Base-by-base conservation (phyloP, 2,329 filamentous ascomycete genomes). In the Orbilia ellipsospora region DNA sequence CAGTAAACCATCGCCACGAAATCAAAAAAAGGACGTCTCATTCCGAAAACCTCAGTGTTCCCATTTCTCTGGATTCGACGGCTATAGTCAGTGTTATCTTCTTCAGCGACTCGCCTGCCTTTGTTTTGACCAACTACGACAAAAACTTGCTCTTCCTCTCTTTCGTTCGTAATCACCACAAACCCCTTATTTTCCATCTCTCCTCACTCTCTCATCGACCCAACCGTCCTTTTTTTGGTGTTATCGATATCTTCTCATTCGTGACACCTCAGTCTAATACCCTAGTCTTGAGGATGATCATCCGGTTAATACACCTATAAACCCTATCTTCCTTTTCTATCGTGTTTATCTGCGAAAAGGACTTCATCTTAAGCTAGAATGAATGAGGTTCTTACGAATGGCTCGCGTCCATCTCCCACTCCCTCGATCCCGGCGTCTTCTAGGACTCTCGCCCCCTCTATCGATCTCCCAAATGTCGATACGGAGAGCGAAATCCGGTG, bases 401-500 rank as follows among this genome's bases (percentile, higher is more conserved):
- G 77, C 75, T 78, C 79, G 72, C 77, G 78, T 78, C 75, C 78
- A 76, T 78, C 74, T 75, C 78, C 77, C 61, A 75, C 77, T 70
- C 78, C 78, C 63, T 78, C 77, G 65, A 77, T 77, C 54, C 77
- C 75, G 28, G 67, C 70, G 51, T 61, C 78, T 66, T 68, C 68
- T 48, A 77, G 78, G 59, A 73, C 78, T 50, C 60, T 63, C 31
- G 77, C 70, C 45, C 67, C 73, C 36, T 65, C 28, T 55, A 15
- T 63, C 36, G 72, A 69, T 36, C 72, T 75, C 50, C 72, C 72
- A 61, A 79, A 77, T 62, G 77, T 63, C 62, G 57, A 44, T 64
- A 77, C 59, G 61, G 79, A 54, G 45, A 78, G 79, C 54, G 79
- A 79, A 77, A 80, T 80, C 59, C 67, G 73, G 23, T 99, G 95